These are phyloP conservation scores for Juglanconis sp. DNA, from an alignment of 2,329 filamentous ascomycete genomes.

Conservation along the genomic window DNA sequence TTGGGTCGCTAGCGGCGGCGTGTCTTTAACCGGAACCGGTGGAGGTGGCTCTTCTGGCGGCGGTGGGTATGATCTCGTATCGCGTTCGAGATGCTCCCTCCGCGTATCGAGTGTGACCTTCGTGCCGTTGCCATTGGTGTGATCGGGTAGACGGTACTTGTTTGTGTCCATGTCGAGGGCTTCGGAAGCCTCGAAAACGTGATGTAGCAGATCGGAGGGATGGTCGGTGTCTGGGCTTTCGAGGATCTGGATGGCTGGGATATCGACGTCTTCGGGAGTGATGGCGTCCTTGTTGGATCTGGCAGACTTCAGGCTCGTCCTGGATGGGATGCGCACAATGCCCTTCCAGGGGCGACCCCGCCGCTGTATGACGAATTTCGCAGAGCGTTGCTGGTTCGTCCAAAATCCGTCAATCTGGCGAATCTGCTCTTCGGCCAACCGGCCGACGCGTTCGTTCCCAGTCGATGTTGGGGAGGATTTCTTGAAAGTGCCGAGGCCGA, in stretches of 20 bases:
- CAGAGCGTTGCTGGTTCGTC: constrained; percentile 38
- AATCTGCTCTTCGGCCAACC: constrained; percentile 68
- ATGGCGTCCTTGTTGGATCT: constrained; percentile 17
- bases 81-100: constrained; percentile 55
- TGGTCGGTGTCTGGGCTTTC: constrained; percentile 26
- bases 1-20: constrained; percentile 36
- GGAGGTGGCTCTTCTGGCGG: constrained; percentile 39
- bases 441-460: constrained; percentile 53
- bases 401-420: constrained; percentile 67
- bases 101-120: constrained; percentile 58
- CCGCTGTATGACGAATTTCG: constrained; percentile 53
- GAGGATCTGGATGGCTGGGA: constrained; percentile 24
- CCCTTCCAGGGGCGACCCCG: constrained; percentile 72
- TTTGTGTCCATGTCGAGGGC: constrained; percentile 66
- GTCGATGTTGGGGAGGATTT: constrained; percentile 34
- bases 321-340: constrained; percentile 49
- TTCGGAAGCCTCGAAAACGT: constrained; percentile 49
- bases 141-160: constrained; percentile 72
- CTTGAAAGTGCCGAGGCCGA: constrained; percentile 54
- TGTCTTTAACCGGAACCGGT: constrained; percentile 45
- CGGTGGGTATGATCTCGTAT: constrained; percentile 37
- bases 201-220: constrained; percentile 38
- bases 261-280: constrained; percentile 18
- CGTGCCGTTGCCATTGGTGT: constrained; percentile 64
- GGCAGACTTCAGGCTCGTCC: constrained; percentile 26